Base-by-base conservation (phyloP, 2,329 filamentous ascomycete genomes). In the Juglanconis juglandina region DNA sequence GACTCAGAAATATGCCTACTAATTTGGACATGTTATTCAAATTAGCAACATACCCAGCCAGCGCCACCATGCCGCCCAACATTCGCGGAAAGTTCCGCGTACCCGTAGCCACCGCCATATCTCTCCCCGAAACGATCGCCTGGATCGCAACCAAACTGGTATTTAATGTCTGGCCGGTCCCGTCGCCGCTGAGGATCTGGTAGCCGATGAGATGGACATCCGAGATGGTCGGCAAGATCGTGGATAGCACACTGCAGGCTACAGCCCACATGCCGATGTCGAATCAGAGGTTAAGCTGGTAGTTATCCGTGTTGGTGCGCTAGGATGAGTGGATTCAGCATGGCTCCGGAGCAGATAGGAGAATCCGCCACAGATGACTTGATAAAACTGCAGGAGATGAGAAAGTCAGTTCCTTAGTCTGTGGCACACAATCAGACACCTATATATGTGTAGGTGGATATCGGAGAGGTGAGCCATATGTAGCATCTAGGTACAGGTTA, bases 101-200 rank as follows among this genome's bases (percentile, higher is more conserved):
- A 6, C 60, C 57, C 2, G 64, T 66, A 5, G 59, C 64, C 7
- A 66, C 64, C 3, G 63, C 63, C 59, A 55, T 59, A 53, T 66
- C 48, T 37, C 49, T 24, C 39, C 56, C n/a, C 42, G 34, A 50
- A 35, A 61, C 42, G 14, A 56, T 51, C 3, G 63, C 63, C 32
- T 65, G 63, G 8, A 65, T 57, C 0, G 63, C 63, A 14, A 65
- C 55, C 30, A 65, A 35, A 41, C 63, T 62, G 1, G 63, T 63
- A 42, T 63, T 60, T 2, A 65, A 57, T 0, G 63, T 65, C 32
- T 63, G 56, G 0, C 63, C 63, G 0, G 55, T 58, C 9, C 61
- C 63, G 3, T 63, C 17, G 1, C 63, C 63, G 33, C 51, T 61
- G 9, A 64, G 53, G 5, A 61, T 42, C 33, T 62, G 60, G 14